A percentile compares a stretch with the other conserved stretches of the same genome.
Evolutionary conservation across 768 basidiomycete species (phyloP).

Genomic region (Leccinum uliginosum): DNA sequence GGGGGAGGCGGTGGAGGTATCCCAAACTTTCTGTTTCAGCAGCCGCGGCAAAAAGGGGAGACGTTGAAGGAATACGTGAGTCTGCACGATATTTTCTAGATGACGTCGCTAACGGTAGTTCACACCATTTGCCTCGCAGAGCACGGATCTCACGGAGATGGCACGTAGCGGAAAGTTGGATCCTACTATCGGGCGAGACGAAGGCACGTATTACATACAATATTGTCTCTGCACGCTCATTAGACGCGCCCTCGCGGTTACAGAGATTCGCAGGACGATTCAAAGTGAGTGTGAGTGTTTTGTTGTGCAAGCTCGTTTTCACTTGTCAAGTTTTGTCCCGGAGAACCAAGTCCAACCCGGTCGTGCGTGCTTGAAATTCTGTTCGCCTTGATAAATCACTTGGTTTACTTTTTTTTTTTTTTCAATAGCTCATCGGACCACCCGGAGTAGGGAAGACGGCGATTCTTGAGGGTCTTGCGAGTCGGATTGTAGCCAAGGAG

Average conservation of each 20-base stretch:
- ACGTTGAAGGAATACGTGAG: conserved; percentile 76
- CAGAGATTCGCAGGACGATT: conserved; percentile 85
- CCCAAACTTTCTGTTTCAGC: conserved; percentile 54
- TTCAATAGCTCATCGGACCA: conserved; percentile 74
- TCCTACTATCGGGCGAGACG: conserved; percentile 85
- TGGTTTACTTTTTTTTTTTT: too few relatives aligned
- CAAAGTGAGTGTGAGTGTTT: conserved; percentile 56
- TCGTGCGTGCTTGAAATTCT: conserved; percentile 43
- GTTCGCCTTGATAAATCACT: neutral
- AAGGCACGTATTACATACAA: conserved; percentile 41
- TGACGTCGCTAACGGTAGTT: neutral
- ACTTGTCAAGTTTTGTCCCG: conserved; percentile 64
- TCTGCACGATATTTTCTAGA: conserved; percentile 14
- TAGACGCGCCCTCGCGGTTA: neutral
- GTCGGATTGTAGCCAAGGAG: conserved; percentile 80
- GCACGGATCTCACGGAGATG: conserved; percentile 78
- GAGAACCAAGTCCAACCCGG: conserved; percentile 89
- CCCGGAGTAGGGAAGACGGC: conserved; percentile 94
- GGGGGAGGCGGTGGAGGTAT: conserved; percentile 37
- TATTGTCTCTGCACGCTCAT: neutral
- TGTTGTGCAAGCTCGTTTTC: neutral
- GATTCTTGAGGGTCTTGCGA: conserved; percentile 85
- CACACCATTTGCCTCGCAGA: conserved; percentile 38
- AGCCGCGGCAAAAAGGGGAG: conserved; percentile 73
- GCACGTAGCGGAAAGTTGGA: conserved; percentile 84